A percentile compares a stretch with the other conserved stretches of the same genome.
Conservation (phyloP, 768 basidiomycete species). For the Russula earlei region DNA sequence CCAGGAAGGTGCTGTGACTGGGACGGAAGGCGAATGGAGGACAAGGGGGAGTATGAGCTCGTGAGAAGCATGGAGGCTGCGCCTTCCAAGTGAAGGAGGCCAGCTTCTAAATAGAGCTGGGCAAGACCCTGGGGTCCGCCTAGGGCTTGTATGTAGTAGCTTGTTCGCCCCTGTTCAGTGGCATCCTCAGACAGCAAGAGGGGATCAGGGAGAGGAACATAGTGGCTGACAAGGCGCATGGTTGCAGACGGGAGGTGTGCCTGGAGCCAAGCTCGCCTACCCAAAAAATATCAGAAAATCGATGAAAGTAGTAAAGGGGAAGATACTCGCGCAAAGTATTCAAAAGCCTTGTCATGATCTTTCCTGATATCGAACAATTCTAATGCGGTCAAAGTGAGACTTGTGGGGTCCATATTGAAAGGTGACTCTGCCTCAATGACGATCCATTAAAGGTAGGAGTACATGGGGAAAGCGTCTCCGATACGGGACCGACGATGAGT, state of each 20-base stretch:
- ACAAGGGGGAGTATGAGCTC: slow-evolving; percentile 66
- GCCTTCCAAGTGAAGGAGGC: slow-evolving; percentile 74
- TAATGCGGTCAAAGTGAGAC: slow-evolving; percentile 59
- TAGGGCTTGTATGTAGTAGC: slow-evolving; percentile 56
- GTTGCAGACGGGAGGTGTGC: slow-evolving; percentile 66
- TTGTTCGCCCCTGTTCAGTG: slow-evolving; percentile 40
- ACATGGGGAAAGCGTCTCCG: slow-evolving; percentile 47
- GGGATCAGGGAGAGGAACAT: slow-evolving; percentile 36
- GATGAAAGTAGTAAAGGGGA: background rate
- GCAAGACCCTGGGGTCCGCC: slow-evolving; percentile 62
- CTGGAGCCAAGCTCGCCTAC: slow-evolving; percentile 76
- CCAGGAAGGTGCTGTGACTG: slow-evolving; percentile 9
- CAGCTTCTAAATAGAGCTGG: slow-evolving; percentile 69
- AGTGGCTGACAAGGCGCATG: slow-evolving; percentile 67
- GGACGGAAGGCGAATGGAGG: slow-evolving; percentile 62
- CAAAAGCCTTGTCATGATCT: slow-evolving; percentile 69
- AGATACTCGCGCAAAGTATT: slow-evolving; percentile 61
- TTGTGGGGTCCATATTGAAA: slow-evolving; percentile 84
- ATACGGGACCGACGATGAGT: slow-evolving; percentile 65
- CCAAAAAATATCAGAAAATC: background rate
- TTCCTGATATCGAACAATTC: slow-evolving; percentile 69
- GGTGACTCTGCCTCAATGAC: slow-evolving; percentile 43
- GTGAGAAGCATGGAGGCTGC: slow-evolving; percentile 62
- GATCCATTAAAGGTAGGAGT: slow-evolving; percentile 44
- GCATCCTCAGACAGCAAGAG: slow-evolving; percentile 28